phyloP scores from a whole-genome alignment of 2,329 filamentous ascomycete species.

The Corynespora cassiicola region DNA sequence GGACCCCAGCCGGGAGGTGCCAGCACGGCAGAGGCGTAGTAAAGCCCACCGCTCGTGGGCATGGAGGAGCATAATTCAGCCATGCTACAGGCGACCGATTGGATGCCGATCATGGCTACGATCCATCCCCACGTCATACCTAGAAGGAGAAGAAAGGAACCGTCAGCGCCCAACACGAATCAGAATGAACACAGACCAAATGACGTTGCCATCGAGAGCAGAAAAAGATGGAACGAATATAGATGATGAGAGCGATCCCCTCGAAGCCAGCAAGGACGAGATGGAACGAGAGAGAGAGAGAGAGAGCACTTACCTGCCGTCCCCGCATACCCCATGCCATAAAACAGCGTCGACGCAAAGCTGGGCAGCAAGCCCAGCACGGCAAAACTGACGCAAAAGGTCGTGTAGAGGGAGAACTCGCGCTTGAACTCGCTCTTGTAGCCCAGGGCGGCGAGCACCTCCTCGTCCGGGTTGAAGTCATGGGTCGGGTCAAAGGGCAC shows the following conservation, averaged over 20 bases:
- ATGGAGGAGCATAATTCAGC: slow-evolving; percentile 76
- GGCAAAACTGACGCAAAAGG: slow-evolving; percentile 76
- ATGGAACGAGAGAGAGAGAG: slow-evolving; percentile 1
- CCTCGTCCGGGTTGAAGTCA: slow-evolving; percentile 62
- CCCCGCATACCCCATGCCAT: slow-evolving; percentile 65
- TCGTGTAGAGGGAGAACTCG: slow-evolving; percentile 76
- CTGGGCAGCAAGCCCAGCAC: slow-evolving; percentile 74
- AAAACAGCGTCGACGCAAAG: slow-evolving; percentile 74
- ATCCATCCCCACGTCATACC: slow-evolving; percentile 82
- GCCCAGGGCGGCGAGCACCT: slow-evolving; percentile 66
- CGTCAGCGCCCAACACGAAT: too few species aligned
- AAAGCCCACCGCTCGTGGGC: slow-evolving; percentile 75
- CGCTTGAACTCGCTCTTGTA: slow-evolving; percentile 71
- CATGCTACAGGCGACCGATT: slow-evolving; percentile 69
- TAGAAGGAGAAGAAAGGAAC: neutral
- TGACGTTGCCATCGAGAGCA: too few species aligned
- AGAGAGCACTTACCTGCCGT: slow-evolving; percentile 42
- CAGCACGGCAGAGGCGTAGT: slow-evolving; percentile 76
- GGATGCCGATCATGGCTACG: slow-evolving; percentile 74
- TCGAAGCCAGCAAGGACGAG: slow-evolving; percentile 1
- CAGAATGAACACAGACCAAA: too few species aligned
- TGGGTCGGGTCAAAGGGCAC: slow-evolving; percentile 54
- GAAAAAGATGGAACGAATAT: too few species aligned
- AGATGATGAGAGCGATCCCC: too few species aligned
- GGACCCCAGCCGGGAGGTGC: slow-evolving; percentile 71